Evolutionary conservation across 768 basidiomycete species (phyloP).

Genomic region (Tylopilus rubrobrunneus): DNA sequence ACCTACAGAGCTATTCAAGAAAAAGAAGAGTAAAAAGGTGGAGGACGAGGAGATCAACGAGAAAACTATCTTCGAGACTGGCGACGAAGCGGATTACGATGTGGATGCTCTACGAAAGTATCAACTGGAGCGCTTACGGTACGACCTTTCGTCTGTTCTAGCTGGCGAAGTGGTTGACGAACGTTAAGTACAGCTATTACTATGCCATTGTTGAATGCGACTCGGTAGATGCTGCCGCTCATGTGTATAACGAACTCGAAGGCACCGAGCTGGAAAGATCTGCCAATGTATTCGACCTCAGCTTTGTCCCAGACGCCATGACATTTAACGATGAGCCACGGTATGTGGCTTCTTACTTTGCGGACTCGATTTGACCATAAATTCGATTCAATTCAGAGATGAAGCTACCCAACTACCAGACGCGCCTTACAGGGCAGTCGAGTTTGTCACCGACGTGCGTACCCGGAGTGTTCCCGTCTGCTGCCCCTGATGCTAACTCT

Average conservation of each 20-base stretch:
- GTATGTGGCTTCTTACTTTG: slow-evolving; percentile 34
- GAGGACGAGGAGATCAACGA: slow-evolving; percentile 64
- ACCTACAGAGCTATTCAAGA: slow-evolving; percentile 77
- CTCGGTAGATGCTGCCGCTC: slow-evolving; percentile 65
- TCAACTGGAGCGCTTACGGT: slow-evolving; percentile 91
- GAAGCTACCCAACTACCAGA: slow-evolving; percentile 70
- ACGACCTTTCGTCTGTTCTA: slow-evolving; percentile 23
- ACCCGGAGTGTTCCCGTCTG: too few relatives aligned
- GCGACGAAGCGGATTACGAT: slow-evolving; percentile 76
- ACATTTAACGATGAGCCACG: slow-evolving; percentile 72
- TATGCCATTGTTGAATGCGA: slow-evolving; percentile 94
- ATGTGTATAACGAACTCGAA: slow-evolving; percentile 83
- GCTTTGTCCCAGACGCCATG: slow-evolving; percentile 91
- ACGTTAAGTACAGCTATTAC: slow-evolving; percentile 64
- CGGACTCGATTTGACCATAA: background rate
- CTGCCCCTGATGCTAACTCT: background rate
- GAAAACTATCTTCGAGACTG: slow-evolving; percentile 60
- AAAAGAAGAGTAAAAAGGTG: slow-evolving; percentile 32
- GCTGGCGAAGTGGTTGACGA: slow-evolving; percentile 2
- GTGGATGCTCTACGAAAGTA: slow-evolving; percentile 86
- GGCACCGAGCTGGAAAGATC: slow-evolving; percentile 96
- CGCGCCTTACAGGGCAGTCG: slow-evolving; percentile 65
- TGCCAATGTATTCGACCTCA: slow-evolving; percentile 93
- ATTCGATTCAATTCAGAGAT: slow-evolving; percentile 50
- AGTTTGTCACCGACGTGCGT: slow-evolving; percentile 91